These are phyloP conservation scores for Hypoxylon fragiforme DNA, from an alignment of 495 filamentous ascomycete genomes.

Conservation along the genomic window DNA sequence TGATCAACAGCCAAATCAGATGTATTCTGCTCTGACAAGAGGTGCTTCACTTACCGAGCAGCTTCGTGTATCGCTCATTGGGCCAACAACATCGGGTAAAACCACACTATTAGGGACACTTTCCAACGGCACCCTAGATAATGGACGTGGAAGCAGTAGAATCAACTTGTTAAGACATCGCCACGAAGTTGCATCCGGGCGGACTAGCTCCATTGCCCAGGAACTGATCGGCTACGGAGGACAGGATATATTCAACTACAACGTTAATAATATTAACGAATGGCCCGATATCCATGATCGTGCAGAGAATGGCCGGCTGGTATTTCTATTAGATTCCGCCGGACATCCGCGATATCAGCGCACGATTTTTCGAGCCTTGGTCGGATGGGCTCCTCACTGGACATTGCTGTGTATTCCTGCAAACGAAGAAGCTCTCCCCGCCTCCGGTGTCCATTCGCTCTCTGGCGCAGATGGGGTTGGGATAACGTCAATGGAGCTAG, in stretches of 20 bases:
- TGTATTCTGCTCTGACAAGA: slow-evolving; percentile 22
- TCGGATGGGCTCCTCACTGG: slow-evolving; percentile 97
- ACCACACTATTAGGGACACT: slow-evolving; percentile 87
- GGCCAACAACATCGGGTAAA: slow-evolving; percentile 91
- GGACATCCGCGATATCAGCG: slow-evolving; percentile 85
- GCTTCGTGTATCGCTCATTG: slow-evolving; percentile 86
- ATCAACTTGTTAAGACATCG: slow-evolving; percentile 86
- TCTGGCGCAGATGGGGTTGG: slow-evolving; percentile 53
- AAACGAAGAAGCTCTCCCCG: slow-evolving; percentile 62
- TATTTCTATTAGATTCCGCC: slow-evolving; percentile 87
- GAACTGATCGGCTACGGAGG: slow-evolving; percentile 84
- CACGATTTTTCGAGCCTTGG: slow-evolving; percentile 82
- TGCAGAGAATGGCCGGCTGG: slow-evolving; percentile 73
- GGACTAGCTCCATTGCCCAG: slow-evolving; percentile 91
- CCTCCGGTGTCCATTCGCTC: slow-evolving; percentile 52
- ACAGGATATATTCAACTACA: slow-evolving; percentile 80
- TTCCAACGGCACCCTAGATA: slow-evolving; percentile 84
- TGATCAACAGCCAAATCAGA: slow-evolving; percentile 7
- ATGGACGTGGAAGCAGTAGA: slow-evolving; percentile 86
- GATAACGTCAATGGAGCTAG: slow-evolving; percentile 61
- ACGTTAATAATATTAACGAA: slow-evolving; percentile 79
- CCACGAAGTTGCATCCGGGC: slow-evolving; percentile 89
- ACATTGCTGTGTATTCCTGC: slow-evolving; percentile 85
- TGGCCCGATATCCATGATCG: slow-evolving; percentile 91
- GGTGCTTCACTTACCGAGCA: slow-evolving; percentile 63